These are phyloP conservation scores for Eucalyptus erythrocorys DNA, from an alignment of 345 rosid genomes.

Conservation along the genomic window DNA sequence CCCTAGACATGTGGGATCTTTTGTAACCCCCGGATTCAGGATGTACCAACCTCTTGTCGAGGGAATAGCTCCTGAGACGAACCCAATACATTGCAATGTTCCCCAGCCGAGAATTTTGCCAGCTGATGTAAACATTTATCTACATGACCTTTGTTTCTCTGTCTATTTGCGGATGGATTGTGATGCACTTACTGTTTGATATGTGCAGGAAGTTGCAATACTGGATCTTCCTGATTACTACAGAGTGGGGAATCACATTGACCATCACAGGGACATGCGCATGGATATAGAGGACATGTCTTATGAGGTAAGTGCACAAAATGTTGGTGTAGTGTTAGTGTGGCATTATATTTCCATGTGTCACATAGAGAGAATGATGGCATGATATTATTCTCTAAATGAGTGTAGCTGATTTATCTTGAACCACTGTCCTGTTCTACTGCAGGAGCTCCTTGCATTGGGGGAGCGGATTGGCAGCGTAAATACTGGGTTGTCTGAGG, in stretches of 20 bases:
- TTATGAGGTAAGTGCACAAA: slow-evolving; percentile 45
- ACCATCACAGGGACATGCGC: slow-evolving; percentile 87
- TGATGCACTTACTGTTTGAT: not conserved
- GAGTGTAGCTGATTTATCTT: not conserved
- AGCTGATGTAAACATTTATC: slow-evolving; percentile 31
- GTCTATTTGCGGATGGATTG: not conserved
- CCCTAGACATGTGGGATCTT: slow-evolving; percentile 31
- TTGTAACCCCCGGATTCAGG: slow-evolving; percentile 35
- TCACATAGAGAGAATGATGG: not conserved
- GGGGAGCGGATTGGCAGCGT: slow-evolving; percentile 78
- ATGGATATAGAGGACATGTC: slow-evolving; percentile 90
- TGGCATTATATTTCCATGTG: not conserved
- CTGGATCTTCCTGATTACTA: slow-evolving; percentile 40
- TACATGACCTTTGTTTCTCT: not conserved
- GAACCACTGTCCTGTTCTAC: not conserved
- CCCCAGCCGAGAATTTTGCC: slow-evolving; percentile 52
- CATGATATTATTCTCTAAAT: not conserved
- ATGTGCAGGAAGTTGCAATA: slow-evolving; percentile 53
- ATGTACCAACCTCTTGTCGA: slow-evolving; percentile 28
- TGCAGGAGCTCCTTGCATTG: slow-evolving; percentile 79
- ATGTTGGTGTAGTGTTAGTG: not conserved
- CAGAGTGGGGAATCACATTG: slow-evolving; percentile 34
- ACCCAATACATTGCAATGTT: slow-evolving; percentile 29
- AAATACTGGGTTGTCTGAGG: slow-evolving; percentile 74
- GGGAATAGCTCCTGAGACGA: slow-evolving; percentile 16